Evolutionary conservation across 75 land plant species (phyloP).

Genomic region (Pseudotsuga menziesii): DNA sequence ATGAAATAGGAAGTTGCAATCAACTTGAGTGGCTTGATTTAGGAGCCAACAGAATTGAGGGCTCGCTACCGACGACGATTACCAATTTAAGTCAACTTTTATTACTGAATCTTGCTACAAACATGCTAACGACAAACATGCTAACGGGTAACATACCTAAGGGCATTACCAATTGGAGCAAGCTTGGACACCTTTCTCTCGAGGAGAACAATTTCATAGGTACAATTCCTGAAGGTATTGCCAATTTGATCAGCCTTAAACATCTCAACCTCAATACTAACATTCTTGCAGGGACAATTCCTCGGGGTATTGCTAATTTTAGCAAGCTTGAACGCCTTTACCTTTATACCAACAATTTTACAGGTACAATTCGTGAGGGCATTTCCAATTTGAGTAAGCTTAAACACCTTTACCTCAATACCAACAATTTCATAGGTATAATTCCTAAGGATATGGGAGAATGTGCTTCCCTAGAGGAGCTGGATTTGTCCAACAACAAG

Average conservation of each 20-base stretch:
- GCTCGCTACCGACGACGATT: background rate
- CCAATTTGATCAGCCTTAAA: background rate
- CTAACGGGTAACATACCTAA: background rate
- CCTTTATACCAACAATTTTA: conserved; percentile 22
- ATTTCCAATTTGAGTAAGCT: conserved; percentile 28
- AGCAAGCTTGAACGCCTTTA: conserved; percentile 14
- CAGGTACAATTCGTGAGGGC: conserved; percentile 35
- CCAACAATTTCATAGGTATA: conserved; percentile 25
- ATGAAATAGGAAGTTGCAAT: no score
- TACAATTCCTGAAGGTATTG: background rate
- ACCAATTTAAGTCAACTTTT: background rate
- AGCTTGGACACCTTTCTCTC: no score
- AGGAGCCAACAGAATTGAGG: no score
- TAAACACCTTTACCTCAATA: conserved; percentile 5
- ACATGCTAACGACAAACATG: background rate
- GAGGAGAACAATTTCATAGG: no score
- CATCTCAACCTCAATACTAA: background rate
- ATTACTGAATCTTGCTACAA: background rate
- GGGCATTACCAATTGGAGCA: background rate
- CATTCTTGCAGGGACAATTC: conserved; percentile 24
- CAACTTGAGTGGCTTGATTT: no score
- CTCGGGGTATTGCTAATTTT: conserved; percentile 21
- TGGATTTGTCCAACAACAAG: conserved; percentile 15
- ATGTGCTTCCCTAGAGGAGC: conserved; percentile 10
- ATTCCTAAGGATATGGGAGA: conserved; percentile 30